Percentiles rank a stretch among this genome's conserved stretches.
These are phyloP conservation scores for Trichoderma polysporum DNA, from an alignment of 2,329 filamentous ascomycete species.

Conservation along the genomic window DNA sequence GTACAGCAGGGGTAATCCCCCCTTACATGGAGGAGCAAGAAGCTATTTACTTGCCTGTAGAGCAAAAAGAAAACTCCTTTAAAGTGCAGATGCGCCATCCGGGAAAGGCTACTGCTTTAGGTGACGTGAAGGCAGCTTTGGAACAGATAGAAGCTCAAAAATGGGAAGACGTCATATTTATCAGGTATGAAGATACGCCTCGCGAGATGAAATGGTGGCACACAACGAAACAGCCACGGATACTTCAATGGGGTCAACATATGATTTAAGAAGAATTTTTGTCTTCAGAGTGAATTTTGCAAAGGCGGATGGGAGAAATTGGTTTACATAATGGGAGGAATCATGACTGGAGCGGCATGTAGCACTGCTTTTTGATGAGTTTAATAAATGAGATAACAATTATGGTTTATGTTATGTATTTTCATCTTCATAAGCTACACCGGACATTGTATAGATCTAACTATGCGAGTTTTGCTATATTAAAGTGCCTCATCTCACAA, in stretches of 20 bases:
- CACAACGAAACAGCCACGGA: neutral
- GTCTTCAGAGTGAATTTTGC: too few relatives aligned
- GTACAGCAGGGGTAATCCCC: neutral
- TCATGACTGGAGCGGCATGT: neutral
- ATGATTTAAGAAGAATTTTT: slow-evolving; percentile 4
- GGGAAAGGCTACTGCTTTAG: slow-evolving; percentile 21
- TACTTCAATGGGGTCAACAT: slow-evolving; percentile 3
- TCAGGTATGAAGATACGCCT: slow-evolving; percentile 19
- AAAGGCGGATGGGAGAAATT: neutral
- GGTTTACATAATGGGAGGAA: neutral
- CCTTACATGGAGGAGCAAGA: neutral
- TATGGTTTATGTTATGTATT: too few relatives aligned
- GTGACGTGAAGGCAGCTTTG: slow-evolving; percentile 24
- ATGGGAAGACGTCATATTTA: slow-evolving; percentile 31
- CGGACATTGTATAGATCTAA: too few relatives aligned
- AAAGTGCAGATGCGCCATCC: neutral
- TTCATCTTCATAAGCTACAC: too few relatives aligned
- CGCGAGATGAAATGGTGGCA: neutral
- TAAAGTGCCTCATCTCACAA: too few relatives aligned
- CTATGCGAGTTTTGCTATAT: too few relatives aligned
- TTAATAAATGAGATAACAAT: too few relatives aligned
- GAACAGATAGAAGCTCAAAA: slow-evolving; percentile 21
- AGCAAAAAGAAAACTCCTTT: neutral
- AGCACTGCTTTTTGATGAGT: too few relatives aligned
- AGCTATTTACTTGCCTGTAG: neutral